phyloP scores from a whole-genome alignment of 192 early-diverging fungal genomes.

The Rhizophlyctis rosea region DNA sequence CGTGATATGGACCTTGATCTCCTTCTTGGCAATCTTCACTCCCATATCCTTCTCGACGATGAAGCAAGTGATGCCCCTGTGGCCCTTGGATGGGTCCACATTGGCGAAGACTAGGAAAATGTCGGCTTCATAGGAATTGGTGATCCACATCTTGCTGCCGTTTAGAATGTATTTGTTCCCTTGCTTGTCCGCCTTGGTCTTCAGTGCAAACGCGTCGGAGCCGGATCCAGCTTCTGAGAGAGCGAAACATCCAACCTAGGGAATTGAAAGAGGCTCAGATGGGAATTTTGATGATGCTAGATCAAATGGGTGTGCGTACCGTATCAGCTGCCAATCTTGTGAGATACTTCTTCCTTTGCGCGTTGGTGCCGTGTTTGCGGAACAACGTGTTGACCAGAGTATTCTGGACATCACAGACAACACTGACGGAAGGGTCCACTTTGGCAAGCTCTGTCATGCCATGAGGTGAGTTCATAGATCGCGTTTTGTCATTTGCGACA shows the following conservation, averaged over 20 bases:
- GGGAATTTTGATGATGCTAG: background rate
- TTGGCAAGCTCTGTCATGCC: slow-evolving; percentile 85
- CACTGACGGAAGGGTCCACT: slow-evolving; percentile 88
- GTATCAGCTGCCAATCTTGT: slow-evolving; percentile 76
- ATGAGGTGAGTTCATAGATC: background rate
- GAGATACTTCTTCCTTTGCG: slow-evolving; percentile 80
- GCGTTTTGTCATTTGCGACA: background rate
- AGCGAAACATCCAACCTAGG: slow-evolving; percentile 87
- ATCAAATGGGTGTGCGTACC: slow-evolving; percentile 2
- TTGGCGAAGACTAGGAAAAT: slow-evolving; percentile 98
- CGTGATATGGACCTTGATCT: slow-evolving; percentile 66
- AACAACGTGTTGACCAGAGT: slow-evolving; percentile 94
- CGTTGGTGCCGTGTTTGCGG: slow-evolving; percentile 72
- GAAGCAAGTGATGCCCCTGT: slow-evolving; percentile 98
- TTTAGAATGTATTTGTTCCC: slow-evolving; percentile 89
- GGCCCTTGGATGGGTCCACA: slow-evolving; percentile 87
- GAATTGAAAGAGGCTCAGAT: slow-evolving; percentile 23
- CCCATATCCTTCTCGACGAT: slow-evolving; percentile 92
- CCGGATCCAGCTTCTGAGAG: slow-evolving; percentile 91
- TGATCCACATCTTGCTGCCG: slow-evolving; percentile 66
- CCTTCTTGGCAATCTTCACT: slow-evolving; percentile 91
- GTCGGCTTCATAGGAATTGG: slow-evolving; percentile 88
- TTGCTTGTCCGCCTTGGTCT: slow-evolving; percentile 79
- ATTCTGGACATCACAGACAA: slow-evolving; percentile 94
- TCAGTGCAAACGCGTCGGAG: slow-evolving; percentile 89